Evolutionary conservation across 2,329 filamentous ascomycete genomes (phyloP).

Genomic region (Nothophaeocryptopus gaeumannii): DNA sequence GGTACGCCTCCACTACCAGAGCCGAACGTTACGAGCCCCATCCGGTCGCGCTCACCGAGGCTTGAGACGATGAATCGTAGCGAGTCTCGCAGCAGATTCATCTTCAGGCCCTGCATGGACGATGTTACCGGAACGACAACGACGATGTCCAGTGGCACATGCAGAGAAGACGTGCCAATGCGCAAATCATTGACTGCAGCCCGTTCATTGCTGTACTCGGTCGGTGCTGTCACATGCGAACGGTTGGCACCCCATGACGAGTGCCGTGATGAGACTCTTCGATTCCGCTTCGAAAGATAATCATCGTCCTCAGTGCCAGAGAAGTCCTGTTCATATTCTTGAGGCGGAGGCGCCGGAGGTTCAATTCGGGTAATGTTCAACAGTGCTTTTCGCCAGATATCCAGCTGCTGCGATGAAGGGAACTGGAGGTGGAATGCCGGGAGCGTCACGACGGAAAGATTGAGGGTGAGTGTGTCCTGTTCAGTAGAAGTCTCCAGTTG

Average conservation of each 20-base stretch:
- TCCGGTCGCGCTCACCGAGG: constrained; percentile 87
- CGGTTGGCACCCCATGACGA: constrained; percentile 78
- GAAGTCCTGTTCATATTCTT: constrained; percentile 75
- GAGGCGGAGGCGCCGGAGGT: constrained; percentile 59
- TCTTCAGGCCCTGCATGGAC: constrained; percentile 99
- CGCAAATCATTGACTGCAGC: constrained; percentile 45
- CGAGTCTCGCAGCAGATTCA: constrained; percentile 86
- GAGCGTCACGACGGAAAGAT: constrained; percentile 84
- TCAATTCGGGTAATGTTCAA: constrained; percentile 71
- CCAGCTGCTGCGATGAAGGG: constrained; percentile 76
- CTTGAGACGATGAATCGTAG: constrained; percentile 87
- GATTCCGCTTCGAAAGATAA: constrained; percentile 47
- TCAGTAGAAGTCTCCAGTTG: constrained; percentile 73
- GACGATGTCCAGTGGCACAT: constrained; percentile 92
- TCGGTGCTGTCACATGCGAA: constrained; percentile 83
- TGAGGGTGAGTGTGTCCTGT: constrained; percentile 81
- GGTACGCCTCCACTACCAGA: constrained; percentile 91
- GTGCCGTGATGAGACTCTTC: constrained; percentile 76
- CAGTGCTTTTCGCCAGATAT: constrained; percentile 85
- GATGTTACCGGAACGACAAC: constrained; percentile 96
- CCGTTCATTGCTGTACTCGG: constrained; percentile 78
- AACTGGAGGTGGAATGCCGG: constrained; percentile 94
- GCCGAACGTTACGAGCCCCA: constrained; percentile 96
- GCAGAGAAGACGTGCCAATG: constrained; percentile 56
- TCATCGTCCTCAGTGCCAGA: constrained; percentile 27